A percentile compares a stretch with the other conserved stretches of the same genome.
Evolutionary conservation across 2,329 filamentous ascomycete genomes (phyloP).

Genomic region (Graphilbum ipis-grandicollis): DNA sequence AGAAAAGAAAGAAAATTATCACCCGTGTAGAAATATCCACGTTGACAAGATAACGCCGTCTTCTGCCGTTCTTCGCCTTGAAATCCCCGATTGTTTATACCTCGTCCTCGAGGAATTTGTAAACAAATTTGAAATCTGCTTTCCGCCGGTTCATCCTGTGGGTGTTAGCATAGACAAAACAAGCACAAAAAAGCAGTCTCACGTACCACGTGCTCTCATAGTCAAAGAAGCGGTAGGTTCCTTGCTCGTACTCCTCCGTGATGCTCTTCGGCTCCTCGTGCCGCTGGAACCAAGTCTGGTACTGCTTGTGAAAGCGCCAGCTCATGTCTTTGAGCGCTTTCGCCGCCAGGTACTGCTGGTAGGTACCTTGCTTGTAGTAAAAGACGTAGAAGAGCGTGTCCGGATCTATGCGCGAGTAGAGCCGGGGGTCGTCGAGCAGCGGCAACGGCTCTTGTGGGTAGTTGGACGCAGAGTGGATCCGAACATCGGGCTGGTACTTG

Average conservation of each 20-base stretch:
- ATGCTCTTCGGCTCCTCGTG: conserved; percentile 98
- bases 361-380: conserved; percentile 93
- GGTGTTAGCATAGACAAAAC: too few species aligned
- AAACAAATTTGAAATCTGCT: conserved; percentile 95
- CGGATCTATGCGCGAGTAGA: conserved; percentile 82
- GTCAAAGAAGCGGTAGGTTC: conserved; percentile 97
- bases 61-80: background rate
- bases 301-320: conserved; percentile 99
- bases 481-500: conserved; percentile 69
- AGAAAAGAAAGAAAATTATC: background rate
- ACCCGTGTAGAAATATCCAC: background rate
- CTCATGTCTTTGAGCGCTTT: conserved; percentile 97
- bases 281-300: conserved; percentile 97
- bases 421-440: conserved; percentile 76
- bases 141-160: conserved; percentile 94
- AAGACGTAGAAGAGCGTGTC: conserved; percentile 98
- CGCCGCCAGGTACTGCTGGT: conserved; percentile 87
- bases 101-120: conserved; percentile 95
- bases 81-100: conserved; percentile 27
- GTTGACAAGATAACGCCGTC: background rate
- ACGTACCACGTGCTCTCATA: conserved; percentile 96
- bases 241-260: conserved; percentile 96
- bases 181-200: too few species aligned
- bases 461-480: conserved; percentile 56
- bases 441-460: conserved; percentile 86